Percentiles rank a stretch among this genome's conserved stretches.
phyloP scores from a whole-genome alignment of 805 yeast genomes.

The Ogataea henricii region DNA sequence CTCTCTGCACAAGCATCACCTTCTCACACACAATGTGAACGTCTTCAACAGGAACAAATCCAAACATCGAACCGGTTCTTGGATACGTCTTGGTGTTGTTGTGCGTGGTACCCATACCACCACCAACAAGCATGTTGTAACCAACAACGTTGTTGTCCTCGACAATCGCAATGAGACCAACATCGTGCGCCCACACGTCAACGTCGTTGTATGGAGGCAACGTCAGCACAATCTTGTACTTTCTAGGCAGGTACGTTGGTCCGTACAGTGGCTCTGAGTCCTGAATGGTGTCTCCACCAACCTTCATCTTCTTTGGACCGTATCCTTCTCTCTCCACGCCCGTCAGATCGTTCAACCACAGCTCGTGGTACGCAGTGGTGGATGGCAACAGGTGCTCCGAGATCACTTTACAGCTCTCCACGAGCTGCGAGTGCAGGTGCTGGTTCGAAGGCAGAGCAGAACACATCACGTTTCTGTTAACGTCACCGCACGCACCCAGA shows the following conservation, averaged over 20 bases:
- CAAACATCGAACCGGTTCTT: conserved; percentile 86
- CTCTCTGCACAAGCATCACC: conserved; percentile 92
- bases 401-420: conserved; percentile 59
- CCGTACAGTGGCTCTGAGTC: conserved; percentile 89
- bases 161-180: conserved; percentile 88
- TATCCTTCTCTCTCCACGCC: conserved; percentile 60
- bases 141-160: conserved; percentile 70
- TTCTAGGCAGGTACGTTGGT: conserved; percentile 86
- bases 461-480: conserved; percentile 91
- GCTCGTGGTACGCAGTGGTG: conserved; percentile 95
- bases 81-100: conserved; percentile 97
- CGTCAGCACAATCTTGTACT: conserved; percentile 90
- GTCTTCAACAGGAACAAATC: conserved; percentile 69
- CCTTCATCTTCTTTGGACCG: conserved; percentile 83
- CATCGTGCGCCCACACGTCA: conserved; percentile 93
- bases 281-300: conserved; percentile 82
- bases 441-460: conserved; percentile 88
- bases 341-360: conserved; percentile 63
- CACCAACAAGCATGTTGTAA: conserved; percentile 89
- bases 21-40: conserved; percentile 82
- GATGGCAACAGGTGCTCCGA: conserved; percentile 84
- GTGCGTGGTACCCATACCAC: conserved; percentile 99
- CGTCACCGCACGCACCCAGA: conserved; percentile 98
- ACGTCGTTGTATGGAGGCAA: conserved; percentile 97
- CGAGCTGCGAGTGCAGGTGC: conserved; percentile 75